Conservation (phyloP, 2,329 filamentous ascomycete genomes). For the Byssothecium circinans region DNA sequence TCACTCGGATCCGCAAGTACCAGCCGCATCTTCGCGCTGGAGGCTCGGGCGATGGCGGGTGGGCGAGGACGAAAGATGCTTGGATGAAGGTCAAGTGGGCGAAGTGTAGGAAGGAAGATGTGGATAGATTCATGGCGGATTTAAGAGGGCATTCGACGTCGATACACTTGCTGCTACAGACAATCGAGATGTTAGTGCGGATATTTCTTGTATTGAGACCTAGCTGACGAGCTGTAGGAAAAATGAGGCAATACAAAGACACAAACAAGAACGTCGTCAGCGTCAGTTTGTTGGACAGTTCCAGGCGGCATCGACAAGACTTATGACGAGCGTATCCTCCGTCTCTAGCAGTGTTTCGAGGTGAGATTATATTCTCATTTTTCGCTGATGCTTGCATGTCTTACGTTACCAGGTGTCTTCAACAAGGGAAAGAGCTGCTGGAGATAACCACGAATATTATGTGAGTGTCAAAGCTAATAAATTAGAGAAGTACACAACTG, state of each 20-base stretch:
- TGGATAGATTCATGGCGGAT: conserved; percentile 26
- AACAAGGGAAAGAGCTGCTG: neutral
- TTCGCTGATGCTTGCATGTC: neutral
- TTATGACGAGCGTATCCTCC: neutral
- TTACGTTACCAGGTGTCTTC: neutral
- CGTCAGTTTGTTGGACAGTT: neutral
- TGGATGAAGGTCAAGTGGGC: conserved; percentile 32
- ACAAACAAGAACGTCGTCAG: neutral
- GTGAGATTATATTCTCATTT: neutral
- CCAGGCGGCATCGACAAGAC: neutral
- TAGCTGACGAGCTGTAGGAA: neutral
- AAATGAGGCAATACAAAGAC: neutral
- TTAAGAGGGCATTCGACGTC: conserved; percentile 25
- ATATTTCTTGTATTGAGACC: neutral
- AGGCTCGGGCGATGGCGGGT: conserved; percentile 9
- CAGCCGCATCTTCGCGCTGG: conserved; percentile 1
- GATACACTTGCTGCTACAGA: conserved; percentile 29
- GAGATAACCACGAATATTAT: neutral
- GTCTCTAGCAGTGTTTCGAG: neutral
- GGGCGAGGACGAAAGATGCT: conserved; percentile 16
- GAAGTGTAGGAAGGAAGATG: conserved; percentile 28
- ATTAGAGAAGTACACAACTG: neutral
- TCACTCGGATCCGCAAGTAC: conserved; percentile 27
- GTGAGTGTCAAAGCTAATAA: neutral
- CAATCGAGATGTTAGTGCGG: conserved; percentile 20